Percentiles rank a stretch among this genome's conserved stretches.
Evolutionary conservation across 139 green algal species (phyloP).

Genomic region (Micractinium sp.): DNA sequence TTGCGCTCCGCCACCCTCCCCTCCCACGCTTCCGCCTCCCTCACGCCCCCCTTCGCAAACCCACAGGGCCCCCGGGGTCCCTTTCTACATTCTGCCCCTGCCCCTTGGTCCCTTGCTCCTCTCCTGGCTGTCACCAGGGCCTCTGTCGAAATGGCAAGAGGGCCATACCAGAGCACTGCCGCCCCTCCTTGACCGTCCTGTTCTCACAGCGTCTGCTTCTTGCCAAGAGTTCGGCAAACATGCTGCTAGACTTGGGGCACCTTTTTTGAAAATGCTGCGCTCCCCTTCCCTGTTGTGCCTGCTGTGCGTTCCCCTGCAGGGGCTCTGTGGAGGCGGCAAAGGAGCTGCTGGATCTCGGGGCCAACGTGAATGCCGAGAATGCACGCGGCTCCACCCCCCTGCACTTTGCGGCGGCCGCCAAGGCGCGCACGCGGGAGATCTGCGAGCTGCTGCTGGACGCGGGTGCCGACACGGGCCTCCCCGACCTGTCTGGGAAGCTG

Average conservation of each 20-base stretch:
- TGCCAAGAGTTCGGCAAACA: too few species aligned
- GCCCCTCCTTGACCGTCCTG: too few species aligned
- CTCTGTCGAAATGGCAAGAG: too few species aligned
- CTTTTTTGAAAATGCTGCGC: background rate
- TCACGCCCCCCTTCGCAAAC: too few species aligned
- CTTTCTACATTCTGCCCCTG: too few species aligned
- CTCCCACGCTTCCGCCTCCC: too few species aligned
- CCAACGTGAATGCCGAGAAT: conserved; percentile 50
- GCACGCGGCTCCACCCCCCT: conserved; percentile 50
- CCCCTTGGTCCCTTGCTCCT: too few species aligned
- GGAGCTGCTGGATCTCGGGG: conserved; percentile 57
- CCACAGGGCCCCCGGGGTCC: too few species aligned
- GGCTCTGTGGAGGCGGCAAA: conserved; percentile 19
- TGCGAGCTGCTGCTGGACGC: conserved; percentile 58
- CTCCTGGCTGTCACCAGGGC: too few species aligned
- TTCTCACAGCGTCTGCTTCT: too few species aligned
- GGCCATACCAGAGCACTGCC: too few species aligned
- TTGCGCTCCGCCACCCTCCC: background rate
- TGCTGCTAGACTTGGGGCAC: too few species aligned
- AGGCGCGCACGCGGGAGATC: conserved; percentile 26
- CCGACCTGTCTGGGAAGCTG: conserved; percentile 40
- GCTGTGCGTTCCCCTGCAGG: background rate
- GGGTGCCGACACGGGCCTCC: conserved; percentile 47
- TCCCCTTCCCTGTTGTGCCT: background rate
- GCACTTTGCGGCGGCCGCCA: conserved; percentile 72